Evolutionary conservation across 306 rosid species (phyloP), one percentile per base, ranked within the genome.

Genomic region (Lathyrus tuberosus): DNA sequence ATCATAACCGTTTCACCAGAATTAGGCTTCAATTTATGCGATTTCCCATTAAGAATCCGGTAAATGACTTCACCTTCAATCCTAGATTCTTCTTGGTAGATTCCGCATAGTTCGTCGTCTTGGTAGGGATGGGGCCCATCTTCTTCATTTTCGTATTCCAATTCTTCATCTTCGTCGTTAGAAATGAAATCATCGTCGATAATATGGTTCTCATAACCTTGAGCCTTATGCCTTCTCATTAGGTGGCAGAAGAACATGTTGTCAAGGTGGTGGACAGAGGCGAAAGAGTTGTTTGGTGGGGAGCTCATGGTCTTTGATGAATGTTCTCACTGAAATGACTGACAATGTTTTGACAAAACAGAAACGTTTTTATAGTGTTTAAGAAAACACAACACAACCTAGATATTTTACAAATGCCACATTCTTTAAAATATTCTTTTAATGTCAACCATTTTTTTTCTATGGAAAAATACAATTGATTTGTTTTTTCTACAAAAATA

Each of bases 191-290:
- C 48, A 0, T 42, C 17, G 10, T 17, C 47, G 41, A 91, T 1
- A 1, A 91, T 79, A 37, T 76, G 76, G 71, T 76, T 81, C 49
- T 37, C 65, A 5, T 86, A 76, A 15, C 87, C 61, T 6, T 89
- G 88, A 54, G 88, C 73, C 52, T 88, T 86, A 65, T 88, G 96
- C 71, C 88, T 80, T 11, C 83, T 88, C 90, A 90, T 85, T n/a
- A 93, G 85, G 44, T 81, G 62, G 49, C 88, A 86, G 35, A 93
- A 90, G 72, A 90, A 84, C 12, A 85, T 81, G 71, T 81, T 81
- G 62, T 92, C 96, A 6, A 88, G 58, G 58, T 8, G 58, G 58
- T 20, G 18, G 30, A 48, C 53, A 76, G 80, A 70, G 63, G 84
- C 20, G 4, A 24, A 16, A 48, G 20, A 8, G 49, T 57, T 76